Evolutionary conservation across 2,329 filamentous ascomycete species (phyloP).

Genomic region (Colletotrichum kahawae): DNA sequence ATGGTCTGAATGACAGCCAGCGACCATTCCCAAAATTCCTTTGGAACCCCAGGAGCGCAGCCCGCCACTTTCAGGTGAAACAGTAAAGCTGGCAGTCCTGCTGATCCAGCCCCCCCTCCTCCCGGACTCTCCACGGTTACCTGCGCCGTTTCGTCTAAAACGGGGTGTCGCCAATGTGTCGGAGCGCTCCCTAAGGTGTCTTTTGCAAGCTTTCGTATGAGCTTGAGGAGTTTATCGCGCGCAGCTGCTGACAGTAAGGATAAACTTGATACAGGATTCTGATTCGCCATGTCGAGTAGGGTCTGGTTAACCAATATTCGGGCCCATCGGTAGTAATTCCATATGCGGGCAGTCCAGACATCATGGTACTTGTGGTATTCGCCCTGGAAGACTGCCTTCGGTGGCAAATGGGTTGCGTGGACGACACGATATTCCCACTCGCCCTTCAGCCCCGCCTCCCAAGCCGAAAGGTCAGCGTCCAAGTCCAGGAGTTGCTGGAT

Average conservation of each 20-base stretch:
- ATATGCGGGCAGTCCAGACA: conserved; percentile 59
- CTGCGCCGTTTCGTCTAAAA: conserved; percentile 41
- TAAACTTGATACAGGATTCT: conserved; percentile 42
- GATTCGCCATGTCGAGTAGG: conserved; percentile 45
- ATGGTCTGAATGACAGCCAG: conserved; percentile 50
- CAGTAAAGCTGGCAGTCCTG: conserved; percentile 52
- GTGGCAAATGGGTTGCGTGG: conserved; percentile 36
- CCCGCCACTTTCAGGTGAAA: conserved; percentile 54
- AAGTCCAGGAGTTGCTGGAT: conserved; percentile 45
- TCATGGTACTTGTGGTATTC: conserved; percentile 61
- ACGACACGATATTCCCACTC: conserved; percentile 43
- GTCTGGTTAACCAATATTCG: conserved; percentile 58
- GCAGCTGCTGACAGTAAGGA: conserved; percentile 33
- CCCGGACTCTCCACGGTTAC: conserved; percentile 39
- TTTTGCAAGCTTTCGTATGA: conserved; percentile 43
- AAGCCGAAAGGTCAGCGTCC: conserved; percentile 42
- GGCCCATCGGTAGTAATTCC: conserved; percentile 65
- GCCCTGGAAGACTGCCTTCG: conserved; percentile 52
- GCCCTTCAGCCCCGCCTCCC: conserved; percentile 39
- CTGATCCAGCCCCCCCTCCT: conserved; percentile 49
- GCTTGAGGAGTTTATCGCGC: conserved; percentile 35
- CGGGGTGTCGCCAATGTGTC: conserved; percentile 57
- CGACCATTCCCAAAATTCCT: conserved; percentile 49
- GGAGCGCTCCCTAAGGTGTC: conserved; percentile 52
- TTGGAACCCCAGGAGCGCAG: conserved; percentile 50